Percentiles rank a stretch among this genome's conserved stretches.
phyloP scores from a whole-genome alignment of 2,329 filamentous ascomycete genomes.

The Atkinsonella hypoxylon region DNA sequence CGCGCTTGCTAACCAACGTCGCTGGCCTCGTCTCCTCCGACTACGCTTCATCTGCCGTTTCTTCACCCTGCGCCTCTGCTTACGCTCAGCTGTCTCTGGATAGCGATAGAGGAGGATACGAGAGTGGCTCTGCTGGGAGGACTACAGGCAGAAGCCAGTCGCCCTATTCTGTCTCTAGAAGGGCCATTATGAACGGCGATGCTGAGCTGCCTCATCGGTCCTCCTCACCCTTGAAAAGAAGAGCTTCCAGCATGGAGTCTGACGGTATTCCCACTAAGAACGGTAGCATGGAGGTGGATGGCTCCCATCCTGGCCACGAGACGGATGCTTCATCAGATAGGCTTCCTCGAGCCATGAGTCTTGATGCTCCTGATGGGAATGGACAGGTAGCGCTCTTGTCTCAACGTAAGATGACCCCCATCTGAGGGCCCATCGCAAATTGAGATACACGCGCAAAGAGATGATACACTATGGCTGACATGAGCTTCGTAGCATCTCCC shows the following conservation, averaged over 20 bases:
- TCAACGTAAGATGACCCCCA: constrained; percentile 4
- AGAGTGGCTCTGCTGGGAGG: constrained; percentile 28
- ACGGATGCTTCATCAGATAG: constrained; percentile 9
- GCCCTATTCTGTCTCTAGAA: constrained; percentile 37
- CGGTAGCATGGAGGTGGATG: constrained; percentile 35
- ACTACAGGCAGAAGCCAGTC: constrained; percentile 35
- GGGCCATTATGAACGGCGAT: constrained; percentile 48
- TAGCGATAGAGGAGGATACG: constrained; percentile 39
- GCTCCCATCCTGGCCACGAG: constrained; percentile 16
- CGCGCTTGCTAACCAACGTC: constrained; percentile 35
- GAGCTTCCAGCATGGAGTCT: constrained; percentile 49
- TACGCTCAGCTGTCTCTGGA: constrained; percentile 47
- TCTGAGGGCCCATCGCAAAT: background rate
- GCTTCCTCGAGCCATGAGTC: constrained; percentile 28
- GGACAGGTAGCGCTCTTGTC: constrained; percentile 2
- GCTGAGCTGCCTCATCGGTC: constrained; percentile 46
- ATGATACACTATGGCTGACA: constrained; percentile 3
- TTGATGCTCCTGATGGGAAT: constrained; percentile 23
- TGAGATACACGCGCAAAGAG: background rate
- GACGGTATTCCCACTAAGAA: constrained; percentile 28
- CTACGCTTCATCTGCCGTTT: constrained; percentile 42
- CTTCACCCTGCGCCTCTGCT: constrained; percentile 41
- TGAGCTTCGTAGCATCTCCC: constrained; percentile 17
- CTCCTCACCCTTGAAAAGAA: constrained; percentile 52
- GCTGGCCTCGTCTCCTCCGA: constrained; percentile 32